Percentiles rank a stretch among this genome's conserved stretches.
Conservation (phyloP, 78 protist genomes). For the Creolimax fragrantissima region DNA sequence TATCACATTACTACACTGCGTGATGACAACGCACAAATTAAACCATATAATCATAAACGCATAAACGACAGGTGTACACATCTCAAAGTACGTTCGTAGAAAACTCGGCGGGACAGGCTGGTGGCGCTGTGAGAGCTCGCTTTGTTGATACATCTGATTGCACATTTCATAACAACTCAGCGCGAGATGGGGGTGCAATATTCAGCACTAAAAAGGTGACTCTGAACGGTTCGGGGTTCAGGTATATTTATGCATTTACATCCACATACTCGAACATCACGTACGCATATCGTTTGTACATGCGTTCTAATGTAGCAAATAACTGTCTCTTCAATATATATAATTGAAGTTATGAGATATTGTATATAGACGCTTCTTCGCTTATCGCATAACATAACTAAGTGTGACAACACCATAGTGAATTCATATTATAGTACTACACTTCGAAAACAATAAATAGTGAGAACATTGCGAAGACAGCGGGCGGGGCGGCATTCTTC, state of each 20-base stretch:
- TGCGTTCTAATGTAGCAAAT: too few species aligned
- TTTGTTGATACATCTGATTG: not conserved
- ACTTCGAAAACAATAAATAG: too few species aligned
- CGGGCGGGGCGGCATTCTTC: not conserved
- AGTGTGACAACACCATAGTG: too few species aligned
- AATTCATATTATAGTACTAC: too few species aligned
- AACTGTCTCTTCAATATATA: too few species aligned
- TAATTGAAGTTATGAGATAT: too few species aligned
- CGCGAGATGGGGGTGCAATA: not conserved
- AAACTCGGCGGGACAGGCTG: not conserved
- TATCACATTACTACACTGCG: too few species aligned
- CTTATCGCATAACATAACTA: too few species aligned
- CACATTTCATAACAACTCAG: not conserved
- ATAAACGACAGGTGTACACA: not conserved
- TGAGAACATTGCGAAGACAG: not conserved
- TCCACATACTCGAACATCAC: too few species aligned
- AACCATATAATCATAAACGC: not conserved
- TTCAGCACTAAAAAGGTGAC: not conserved
- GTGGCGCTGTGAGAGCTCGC: not conserved
- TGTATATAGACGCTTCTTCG: too few species aligned
- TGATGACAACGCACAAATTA: too few species aligned
- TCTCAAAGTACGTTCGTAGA: not conserved
- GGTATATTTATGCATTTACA: not conserved
- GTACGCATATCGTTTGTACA: too few species aligned
- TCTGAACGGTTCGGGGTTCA: not conserved